Percentiles rank a stretch among this genome's conserved stretches.
Conservation (phyloP, 2,329 filamentous ascomycete species). For the Orbilia blumenaviensis region DNA sequence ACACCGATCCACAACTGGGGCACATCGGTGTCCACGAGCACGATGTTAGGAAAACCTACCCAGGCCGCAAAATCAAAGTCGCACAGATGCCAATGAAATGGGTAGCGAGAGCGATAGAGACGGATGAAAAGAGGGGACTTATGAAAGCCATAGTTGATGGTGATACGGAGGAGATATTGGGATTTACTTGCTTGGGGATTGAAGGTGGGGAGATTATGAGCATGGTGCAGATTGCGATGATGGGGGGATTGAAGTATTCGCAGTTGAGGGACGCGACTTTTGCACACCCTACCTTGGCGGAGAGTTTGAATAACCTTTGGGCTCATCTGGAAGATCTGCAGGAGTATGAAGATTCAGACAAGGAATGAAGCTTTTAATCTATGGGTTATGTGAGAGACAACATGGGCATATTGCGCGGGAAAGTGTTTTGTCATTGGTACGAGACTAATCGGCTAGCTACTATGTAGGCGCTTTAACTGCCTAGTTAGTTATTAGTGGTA, state of each 20-base stretch:
- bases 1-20: conserved; percentile 67
- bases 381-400: not conserved
- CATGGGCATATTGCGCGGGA: not conserved
- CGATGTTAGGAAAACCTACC: conserved; percentile 59
- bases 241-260: conserved; percentile 64
- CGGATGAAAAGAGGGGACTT: conserved; percentile 65
- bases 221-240: conserved; percentile 67
- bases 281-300: conserved; percentile 66
- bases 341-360: too few species aligned
- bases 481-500: too few species aligned
- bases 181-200: conserved; percentile 66
- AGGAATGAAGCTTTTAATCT: too few species aligned
- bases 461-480: too few species aligned
- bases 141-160: conserved; percentile 67
- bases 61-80: conserved; percentile 61
- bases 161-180: conserved; percentile 65
- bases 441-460: too few species aligned
- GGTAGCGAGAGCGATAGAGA: conserved; percentile 66
- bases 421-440: too few species aligned
- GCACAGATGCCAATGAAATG: conserved; percentile 67
- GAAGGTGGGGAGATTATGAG: conserved; percentile 68
- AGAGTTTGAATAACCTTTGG: conserved; percentile 67
- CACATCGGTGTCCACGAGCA: conserved; percentile 65
- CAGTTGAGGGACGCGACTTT: conserved; percentile 64
- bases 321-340: conserved; percentile 59